Percentiles rank a stretch among this genome's conserved stretches.
Evolutionary conservation across 768 basidiomycete genomes (phyloP).

Genomic region (Podaxis mareebaensis): DNA sequence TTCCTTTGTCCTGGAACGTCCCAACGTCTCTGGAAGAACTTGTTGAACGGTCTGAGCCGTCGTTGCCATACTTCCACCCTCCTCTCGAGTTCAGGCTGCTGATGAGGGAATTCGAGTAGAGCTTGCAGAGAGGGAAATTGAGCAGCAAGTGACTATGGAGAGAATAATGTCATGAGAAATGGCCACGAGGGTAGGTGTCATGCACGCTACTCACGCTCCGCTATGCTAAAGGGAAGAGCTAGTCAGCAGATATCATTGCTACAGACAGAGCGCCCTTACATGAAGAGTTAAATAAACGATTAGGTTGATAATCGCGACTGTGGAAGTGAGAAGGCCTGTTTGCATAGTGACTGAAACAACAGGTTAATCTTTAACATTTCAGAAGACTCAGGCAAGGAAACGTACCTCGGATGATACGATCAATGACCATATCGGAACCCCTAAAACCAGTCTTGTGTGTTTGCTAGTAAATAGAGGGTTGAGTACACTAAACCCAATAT

Average conservation of each 20-base stretch:
- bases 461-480: conserved; percentile 24
- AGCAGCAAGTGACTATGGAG: conserved; percentile 34
- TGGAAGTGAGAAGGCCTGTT: conserved; percentile 35
- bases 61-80: background rate
- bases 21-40: background rate
- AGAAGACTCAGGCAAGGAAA: background rate
- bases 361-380: background rate
- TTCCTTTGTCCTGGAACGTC: background rate
- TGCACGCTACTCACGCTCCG: conserved; percentile 11
- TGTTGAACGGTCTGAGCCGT: background rate
- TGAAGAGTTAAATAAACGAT: conserved; percentile 29
- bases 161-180: background rate
- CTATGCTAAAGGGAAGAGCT: conserved; percentile 11
- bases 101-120: conserved; percentile 44
- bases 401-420: conserved; percentile 41
- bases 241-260: background rate
- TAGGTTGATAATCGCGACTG: conserved; percentile 34
- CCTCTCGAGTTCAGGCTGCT: conserved; percentile 31
- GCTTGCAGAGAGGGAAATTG: conserved; percentile 39
- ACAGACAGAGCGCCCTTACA: conserved; percentile 18
- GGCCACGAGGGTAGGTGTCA: too few species aligned
- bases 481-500: background rate
- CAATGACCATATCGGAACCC: conserved; percentile 39
- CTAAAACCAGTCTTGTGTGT: conserved; percentile 42
- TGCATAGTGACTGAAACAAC: conserved; percentile 33